phyloP scores from a whole-genome alignment of 1,284 basidiomycete genomes.

The Puccinia triticina region DNA sequence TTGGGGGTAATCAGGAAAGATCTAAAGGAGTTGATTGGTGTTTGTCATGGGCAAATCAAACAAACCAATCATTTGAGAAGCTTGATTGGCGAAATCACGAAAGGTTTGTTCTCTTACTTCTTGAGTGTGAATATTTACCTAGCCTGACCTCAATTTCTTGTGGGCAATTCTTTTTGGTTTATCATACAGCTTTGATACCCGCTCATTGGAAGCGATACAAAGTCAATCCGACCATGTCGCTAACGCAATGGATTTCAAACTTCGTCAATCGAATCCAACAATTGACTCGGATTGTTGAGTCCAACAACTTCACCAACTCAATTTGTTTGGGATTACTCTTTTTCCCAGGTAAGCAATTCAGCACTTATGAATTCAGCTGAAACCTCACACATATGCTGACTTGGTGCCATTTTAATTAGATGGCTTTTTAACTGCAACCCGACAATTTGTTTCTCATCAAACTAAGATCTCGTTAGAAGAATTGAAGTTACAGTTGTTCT shows the following conservation, averaged over 20 bases:
- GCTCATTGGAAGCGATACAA: slow-evolving; percentile 85
- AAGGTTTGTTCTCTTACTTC: slow-evolving; percentile 66
- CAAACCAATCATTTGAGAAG: slow-evolving; percentile 90
- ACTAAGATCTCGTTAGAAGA: slow-evolving; percentile 90
- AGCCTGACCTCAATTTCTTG: background rate
- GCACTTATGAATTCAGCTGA: background rate
- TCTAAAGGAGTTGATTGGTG: slow-evolving; percentile 75
- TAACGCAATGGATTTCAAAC: slow-evolving; percentile 70
- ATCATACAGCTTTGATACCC: slow-evolving; percentile 74
- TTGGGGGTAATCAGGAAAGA: slow-evolving; percentile 77
- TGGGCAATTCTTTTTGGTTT: background rate
- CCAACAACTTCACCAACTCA: slow-evolving; percentile 70
- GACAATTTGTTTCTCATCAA: slow-evolving; percentile 85
- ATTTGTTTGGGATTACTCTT: slow-evolving; percentile 84
- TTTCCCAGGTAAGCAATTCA: slow-evolving; percentile 69
- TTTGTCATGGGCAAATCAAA: slow-evolving; percentile 82
- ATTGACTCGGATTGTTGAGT: slow-evolving; percentile 72
- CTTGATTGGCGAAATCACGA: slow-evolving; percentile 81
- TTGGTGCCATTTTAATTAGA: slow-evolving; percentile 58
- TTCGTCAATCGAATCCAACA: slow-evolving; percentile 76
- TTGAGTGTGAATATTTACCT: background rate
- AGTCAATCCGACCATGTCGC: slow-evolving; percentile 75
- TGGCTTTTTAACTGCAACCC: slow-evolving; percentile 88
- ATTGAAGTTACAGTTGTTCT: slow-evolving; percentile 74
- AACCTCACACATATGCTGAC: background rate